Evolutionary conservation across 768 basidiomycete genomes (phyloP), one percentile per base, ranked within the genome.

Genomic region (Thelephora ganbajun): DNA sequence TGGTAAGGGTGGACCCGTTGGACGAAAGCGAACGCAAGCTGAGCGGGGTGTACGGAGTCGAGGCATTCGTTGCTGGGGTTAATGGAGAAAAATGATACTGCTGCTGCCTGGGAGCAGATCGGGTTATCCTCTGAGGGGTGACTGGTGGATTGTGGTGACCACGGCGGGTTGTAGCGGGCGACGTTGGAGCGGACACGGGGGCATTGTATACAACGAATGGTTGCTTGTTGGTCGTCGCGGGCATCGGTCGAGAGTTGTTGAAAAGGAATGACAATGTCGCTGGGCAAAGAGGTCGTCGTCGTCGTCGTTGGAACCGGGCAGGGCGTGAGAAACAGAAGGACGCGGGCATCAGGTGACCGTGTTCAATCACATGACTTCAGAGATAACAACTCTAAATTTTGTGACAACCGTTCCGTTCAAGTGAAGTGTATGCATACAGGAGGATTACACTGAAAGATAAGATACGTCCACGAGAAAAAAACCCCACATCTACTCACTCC

Each of bases 11-110:
- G 4, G 66, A 66, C 41, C 53, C 59, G 52, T 70, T 74, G 33
- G 76, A 68, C 33, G 73, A 66, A 51, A 74, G 70, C 5, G 81
- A 84, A 53, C 76, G 76, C 37, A 81, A 69, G 56, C 80, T 82
- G 57, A 80, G 69, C 26, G 82, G 80, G 3, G 80, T 82, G 61
- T 80, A 82, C 6, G 81, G 79, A 16, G 80, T 67, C 18, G 70
- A 71, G 37, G 57, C 45, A 14, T 62, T 63, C 46, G 68, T 79
- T 46, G 71, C 69, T 19, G 81, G 79, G 12, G 80, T 80, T 45
- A 71, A 60, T 16, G 81, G 80, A 52, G 80, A 80, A 30, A 30
- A 30, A 30, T 30, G 26, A 61, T 68, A 72, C 63, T 71, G 64
- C 55, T 64, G 57, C 45, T 71, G 70, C 43, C 57, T 57, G 44